Percentiles rank a stretch among this genome's conserved stretches.
phyloP scores from a whole-genome alignment of 2,329 filamentous ascomycete genomes.

The Fonsecaea monophora region DNA sequence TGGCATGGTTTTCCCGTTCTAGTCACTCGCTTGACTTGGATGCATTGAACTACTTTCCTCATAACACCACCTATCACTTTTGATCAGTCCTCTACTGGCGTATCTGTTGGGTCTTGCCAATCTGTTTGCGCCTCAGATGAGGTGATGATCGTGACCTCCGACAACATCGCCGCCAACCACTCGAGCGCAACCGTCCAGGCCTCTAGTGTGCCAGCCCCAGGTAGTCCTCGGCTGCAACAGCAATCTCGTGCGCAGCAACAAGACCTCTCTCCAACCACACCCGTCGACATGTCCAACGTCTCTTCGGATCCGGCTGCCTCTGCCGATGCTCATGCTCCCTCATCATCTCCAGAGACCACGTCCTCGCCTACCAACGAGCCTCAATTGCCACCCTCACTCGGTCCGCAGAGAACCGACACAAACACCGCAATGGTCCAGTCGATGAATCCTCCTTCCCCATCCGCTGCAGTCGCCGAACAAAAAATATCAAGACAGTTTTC shows the following conservation, averaged over 20 bases:
- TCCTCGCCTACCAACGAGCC: conserved; percentile 15
- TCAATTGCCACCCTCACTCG: conserved; percentile 17
- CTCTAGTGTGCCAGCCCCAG: conserved; percentile 24
- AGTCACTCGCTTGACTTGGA: conserved; percentile 16
- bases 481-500: conserved; percentile 33
- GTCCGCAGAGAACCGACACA: conserved; percentile 38
- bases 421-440: conserved; percentile 37
- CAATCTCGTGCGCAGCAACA: conserved; percentile 25
- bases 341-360: conserved; percentile 18
- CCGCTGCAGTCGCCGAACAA: conserved; percentile 17
- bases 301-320: conserved; percentile 18
- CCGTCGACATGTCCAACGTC: conserved; percentile 38
- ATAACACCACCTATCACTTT: background rate
- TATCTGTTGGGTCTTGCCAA: background rate
- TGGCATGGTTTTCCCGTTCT: conserved; percentile 11
- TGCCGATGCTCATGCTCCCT: conserved; percentile 19
- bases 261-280: conserved; percentile 26
- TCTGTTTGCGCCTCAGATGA: conserved; percentile 4
- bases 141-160: background rate
- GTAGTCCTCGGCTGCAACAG: conserved; percentile 28
- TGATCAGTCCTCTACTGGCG: background rate
- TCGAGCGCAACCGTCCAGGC: background rate
- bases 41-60: conserved; percentile 6
- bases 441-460: conserved; percentile 30
- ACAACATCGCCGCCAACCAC: background rate